These are phyloP conservation scores for Vararia minispora DNA, from an alignment of 768 basidiomycete genomes.

Conservation along the genomic window DNA sequence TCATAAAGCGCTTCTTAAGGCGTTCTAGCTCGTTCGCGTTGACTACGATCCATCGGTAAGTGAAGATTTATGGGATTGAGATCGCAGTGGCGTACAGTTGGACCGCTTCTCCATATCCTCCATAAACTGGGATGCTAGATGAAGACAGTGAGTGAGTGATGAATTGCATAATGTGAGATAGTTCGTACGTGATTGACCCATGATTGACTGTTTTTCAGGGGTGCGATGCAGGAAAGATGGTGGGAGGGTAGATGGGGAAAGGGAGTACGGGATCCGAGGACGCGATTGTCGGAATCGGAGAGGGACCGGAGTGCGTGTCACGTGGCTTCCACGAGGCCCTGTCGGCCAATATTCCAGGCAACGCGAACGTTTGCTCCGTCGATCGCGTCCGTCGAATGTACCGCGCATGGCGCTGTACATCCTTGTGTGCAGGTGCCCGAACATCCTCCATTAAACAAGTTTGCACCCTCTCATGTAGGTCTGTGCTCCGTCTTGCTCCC, in stretches of 20 bases:
- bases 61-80: not conserved
- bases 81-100: constrained; percentile 60
- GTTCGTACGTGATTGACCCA: constrained; percentile 79
- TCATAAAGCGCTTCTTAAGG: constrained; percentile 99
- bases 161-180: constrained; percentile 10
- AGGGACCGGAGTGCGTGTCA: no score
- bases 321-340: no score
- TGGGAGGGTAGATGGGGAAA: constrained; percentile 1
- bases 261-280: not conserved
- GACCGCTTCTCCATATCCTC: constrained; percentile 96
- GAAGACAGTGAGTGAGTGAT: not conserved
- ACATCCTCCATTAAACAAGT: not conserved
- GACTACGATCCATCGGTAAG: constrained; percentile 39
- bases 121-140: constrained; percentile 83
- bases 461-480: not conserved
- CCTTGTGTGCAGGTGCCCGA: no score
- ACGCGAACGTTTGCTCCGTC: no score
- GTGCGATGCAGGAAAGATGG: no score
- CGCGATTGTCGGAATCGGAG: no score
- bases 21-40: constrained; percentile 89
- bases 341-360: no score
- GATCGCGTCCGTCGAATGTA: no score
- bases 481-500: not conserved
- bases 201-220: constrained; percentile 28
- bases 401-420: no score